A percentile compares a stretch with the other conserved stretches of the same genome.
These are phyloP conservation scores for sweet orange (Citrus sinensis) DNA, from an alignment of 345 rosid species.

Conservation along the genomic window DNA sequence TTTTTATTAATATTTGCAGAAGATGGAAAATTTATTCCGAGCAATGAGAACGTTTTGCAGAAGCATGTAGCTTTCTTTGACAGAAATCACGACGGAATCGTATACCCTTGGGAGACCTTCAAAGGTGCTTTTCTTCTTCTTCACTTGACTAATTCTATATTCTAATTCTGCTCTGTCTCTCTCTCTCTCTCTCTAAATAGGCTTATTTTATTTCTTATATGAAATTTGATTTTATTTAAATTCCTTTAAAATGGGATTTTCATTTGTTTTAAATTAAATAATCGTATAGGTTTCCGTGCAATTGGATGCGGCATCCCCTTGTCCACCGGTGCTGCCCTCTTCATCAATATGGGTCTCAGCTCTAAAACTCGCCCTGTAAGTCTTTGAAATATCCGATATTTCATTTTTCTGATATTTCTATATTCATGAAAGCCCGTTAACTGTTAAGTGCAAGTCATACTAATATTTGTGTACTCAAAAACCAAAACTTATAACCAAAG, in stretches of 20 bases:
- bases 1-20: not conserved
- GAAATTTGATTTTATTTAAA: not conserved
- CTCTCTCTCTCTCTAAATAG: too few relatives aligned
- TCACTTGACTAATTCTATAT: not conserved
- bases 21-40: slow-evolving; percentile 13
- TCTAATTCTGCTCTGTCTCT: not conserved
- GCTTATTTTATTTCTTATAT: not conserved
- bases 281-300: slow-evolving; percentile 49
- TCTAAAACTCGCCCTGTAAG: slow-evolving; percentile 56
- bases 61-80: slow-evolving; percentile 85
- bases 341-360: slow-evolving; percentile 51
- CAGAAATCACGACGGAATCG: slow-evolving; percentile 63
- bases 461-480: too few relatives aligned
- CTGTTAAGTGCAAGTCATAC: too few relatives aligned
- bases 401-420: too few relatives aligned
- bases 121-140: slow-evolving; percentile 35
- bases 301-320: slow-evolving; percentile 45
- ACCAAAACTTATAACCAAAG: too few relatives aligned
- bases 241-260: not conserved
- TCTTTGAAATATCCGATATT: not conserved
- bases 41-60: slow-evolving; percentile 47
- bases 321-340: slow-evolving; percentile 29
- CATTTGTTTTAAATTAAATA: not conserved
- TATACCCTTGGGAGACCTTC: slow-evolving; percentile 81
- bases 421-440: too few relatives aligned